Evolutionary conservation across 2,329 filamentous ascomycete genomes (phyloP).

Genomic region (Penicillium sp.): DNA sequence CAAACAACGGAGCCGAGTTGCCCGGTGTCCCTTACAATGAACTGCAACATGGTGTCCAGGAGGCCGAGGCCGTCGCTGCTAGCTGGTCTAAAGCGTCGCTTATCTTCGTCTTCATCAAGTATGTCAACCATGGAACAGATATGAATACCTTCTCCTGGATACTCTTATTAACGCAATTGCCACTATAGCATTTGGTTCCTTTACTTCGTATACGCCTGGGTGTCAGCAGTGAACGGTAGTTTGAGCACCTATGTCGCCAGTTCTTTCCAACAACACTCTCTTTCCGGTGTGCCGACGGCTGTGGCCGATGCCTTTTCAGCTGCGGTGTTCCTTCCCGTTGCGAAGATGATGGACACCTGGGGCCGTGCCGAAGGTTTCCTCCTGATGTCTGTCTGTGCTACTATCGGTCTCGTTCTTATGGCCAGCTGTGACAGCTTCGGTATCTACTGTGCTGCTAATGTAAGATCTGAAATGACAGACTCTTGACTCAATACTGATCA

Average conservation of each 20-base stretch:
- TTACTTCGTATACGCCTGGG: slow-evolving; percentile 22
- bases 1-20: slow-evolving; percentile 8
- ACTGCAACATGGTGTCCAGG: slow-evolving; percentile 46
- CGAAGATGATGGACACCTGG: slow-evolving; percentile 64
- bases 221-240: slow-evolving; percentile 14
- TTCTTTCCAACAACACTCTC: slow-evolving; percentile 18
- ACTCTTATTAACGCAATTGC: not conserved
- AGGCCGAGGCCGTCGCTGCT: slow-evolving; percentile 49
- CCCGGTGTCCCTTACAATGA: slow-evolving; percentile 15
- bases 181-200: slow-evolving; percentile 23
- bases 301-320: slow-evolving; percentile 54
- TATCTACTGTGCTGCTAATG: slow-evolving; percentile 59
- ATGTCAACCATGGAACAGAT: not conserved
- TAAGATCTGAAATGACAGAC: not conserved
- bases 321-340: slow-evolving; percentile 60
- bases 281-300: slow-evolving; percentile 36
- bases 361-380: slow-evolving; percentile 61
- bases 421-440: slow-evolving; percentile 61
- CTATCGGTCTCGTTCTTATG: slow-evolving; percentile 59
- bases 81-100: slow-evolving; percentile 43
- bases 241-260: slow-evolving; percentile 21
- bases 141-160: not conserved
- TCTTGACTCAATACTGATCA: not conserved
- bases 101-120: slow-evolving; percentile 21
- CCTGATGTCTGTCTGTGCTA: slow-evolving; percentile 49